Evolutionary conservation across 2,329 filamentous ascomycete genomes (phyloP).

Genomic region (Ascochyta lentis): DNA sequence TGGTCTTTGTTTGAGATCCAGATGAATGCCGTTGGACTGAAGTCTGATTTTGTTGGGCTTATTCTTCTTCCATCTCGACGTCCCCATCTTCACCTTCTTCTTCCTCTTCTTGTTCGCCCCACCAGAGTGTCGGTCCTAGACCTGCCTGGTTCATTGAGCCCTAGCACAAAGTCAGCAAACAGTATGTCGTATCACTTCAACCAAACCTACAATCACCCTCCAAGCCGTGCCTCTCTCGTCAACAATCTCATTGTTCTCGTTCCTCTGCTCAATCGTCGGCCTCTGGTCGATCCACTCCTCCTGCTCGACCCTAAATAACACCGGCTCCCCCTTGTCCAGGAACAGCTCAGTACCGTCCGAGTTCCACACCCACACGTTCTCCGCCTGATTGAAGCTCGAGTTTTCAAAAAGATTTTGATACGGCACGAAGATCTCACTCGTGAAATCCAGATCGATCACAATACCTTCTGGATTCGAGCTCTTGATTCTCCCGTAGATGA

Average conservation of each 20-base stretch:
- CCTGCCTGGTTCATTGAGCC: slow-evolving; percentile 57
- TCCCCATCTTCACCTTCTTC: slow-evolving; percentile 38
- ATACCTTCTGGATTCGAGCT: slow-evolving; percentile 74
- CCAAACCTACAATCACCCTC: slow-evolving; percentile 60
- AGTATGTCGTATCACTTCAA: not conserved
- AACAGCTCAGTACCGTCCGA: slow-evolving; percentile 76
- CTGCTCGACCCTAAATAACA: slow-evolving; percentile 82
- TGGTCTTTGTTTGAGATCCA: not conserved
- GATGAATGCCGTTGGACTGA: not conserved
- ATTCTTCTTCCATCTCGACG: slow-evolving; percentile 38
- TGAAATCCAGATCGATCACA: slow-evolving; percentile 85
- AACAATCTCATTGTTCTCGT: slow-evolving; percentile 67
- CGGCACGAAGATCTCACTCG: slow-evolving; percentile 87
- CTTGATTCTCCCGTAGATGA: slow-evolving; percentile 84
- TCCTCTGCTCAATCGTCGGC: slow-evolving; percentile 75
- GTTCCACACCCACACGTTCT: slow-evolving; percentile 86
- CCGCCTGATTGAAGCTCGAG: slow-evolving; percentile 73
- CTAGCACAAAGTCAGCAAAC: slow-evolving; percentile 28
- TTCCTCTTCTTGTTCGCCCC: slow-evolving; percentile 45
- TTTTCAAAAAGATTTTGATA: slow-evolving; percentile 43
- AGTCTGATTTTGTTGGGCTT: slow-evolving; percentile 1
- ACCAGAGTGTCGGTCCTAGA: slow-evolving; percentile 58
- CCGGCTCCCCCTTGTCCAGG: slow-evolving; percentile 89
- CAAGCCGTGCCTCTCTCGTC: slow-evolving; percentile 74
- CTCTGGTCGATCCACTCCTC: slow-evolving; percentile 93